These are phyloP conservation scores for Jackrogersella multiformis DNA, from an alignment of 495 filamentous ascomycete species.

Conservation along the genomic window DNA sequence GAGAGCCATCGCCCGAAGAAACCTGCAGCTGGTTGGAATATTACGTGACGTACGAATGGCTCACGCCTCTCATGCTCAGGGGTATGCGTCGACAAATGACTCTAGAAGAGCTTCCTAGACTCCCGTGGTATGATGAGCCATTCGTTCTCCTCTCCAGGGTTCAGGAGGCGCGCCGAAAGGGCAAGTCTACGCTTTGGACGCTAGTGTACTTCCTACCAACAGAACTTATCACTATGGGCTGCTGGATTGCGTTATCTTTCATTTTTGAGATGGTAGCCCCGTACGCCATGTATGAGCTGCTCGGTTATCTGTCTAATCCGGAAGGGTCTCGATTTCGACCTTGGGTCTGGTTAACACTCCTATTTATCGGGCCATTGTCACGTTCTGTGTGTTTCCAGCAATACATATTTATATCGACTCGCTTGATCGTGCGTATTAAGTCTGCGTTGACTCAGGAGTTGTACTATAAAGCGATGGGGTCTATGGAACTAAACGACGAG, in stretches of 20 bases:
- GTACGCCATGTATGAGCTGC: conserved; percentile 56
- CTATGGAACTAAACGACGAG: conserved; percentile 56
- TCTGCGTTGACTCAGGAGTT: conserved; percentile 60
- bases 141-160: conserved; percentile 52
- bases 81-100: conserved; percentile 54
- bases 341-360: conserved; percentile 55
- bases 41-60: conserved; percentile 60
- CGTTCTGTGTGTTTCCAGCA: conserved; percentile 58
- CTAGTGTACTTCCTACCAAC: conserved; percentile 49
- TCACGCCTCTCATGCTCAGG: conserved; percentile 58
- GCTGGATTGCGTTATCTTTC: conserved; percentile 47
- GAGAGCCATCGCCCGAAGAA: conserved; percentile 55
- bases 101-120: conserved; percentile 57
- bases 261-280: conserved; percentile 55
- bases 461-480: conserved; percentile 59
- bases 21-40: conserved; percentile 60
- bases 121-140: conserved; percentile 62
- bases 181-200: conserved; percentile 54
- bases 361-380: conserved; percentile 55
- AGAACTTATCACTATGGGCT: conserved; percentile 53
- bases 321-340: conserved; percentile 50
- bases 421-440: conserved; percentile 57
- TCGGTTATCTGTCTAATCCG: conserved; percentile 52
- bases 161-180: conserved; percentile 49
- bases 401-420: conserved; percentile 59